phyloP scores from a whole-genome alignment of 2,329 filamentous ascomycete genomes.

The Diaporthe vexans region DNA sequence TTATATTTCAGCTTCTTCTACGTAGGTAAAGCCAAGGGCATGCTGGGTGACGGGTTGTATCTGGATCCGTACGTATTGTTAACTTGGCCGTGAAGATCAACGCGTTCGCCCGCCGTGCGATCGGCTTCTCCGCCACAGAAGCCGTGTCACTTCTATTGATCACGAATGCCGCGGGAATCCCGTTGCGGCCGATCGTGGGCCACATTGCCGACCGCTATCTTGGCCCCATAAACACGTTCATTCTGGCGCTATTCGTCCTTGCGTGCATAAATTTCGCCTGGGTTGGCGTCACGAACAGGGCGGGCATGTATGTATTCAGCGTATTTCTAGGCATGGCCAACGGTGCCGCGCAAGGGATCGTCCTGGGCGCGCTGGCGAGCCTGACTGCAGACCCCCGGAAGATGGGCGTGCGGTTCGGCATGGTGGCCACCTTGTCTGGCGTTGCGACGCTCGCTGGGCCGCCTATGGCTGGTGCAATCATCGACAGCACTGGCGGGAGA shows the following conservation, averaged over 20 bases:
- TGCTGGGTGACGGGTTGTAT: constrained; percentile 47
- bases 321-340: constrained; percentile 60
- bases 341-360: constrained; percentile 59
- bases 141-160: constrained; percentile 70
- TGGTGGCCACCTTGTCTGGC: constrained; percentile 58
- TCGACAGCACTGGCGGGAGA: not conserved
- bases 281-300: constrained; percentile 61
- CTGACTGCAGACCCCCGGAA: constrained; percentile 58
- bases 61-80: constrained; percentile 19
- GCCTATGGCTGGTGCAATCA: not conserved
- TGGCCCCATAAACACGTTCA: constrained; percentile 69
- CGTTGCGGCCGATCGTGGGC: constrained; percentile 66
- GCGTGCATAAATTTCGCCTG: constrained; percentile 67
- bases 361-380: constrained; percentile 57
- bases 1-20: constrained; percentile 68
- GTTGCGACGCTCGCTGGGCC: constrained; percentile 59
- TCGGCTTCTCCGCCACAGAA: constrained; percentile 61
- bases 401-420: constrained; percentile 62
- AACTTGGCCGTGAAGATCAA: constrained; percentile 45
- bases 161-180: constrained; percentile 68
- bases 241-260: constrained; percentile 61
- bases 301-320: constrained; percentile 60
- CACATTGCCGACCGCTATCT: constrained; percentile 65
- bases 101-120: constrained; percentile 52
- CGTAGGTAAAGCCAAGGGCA: constrained; percentile 66